Base-by-base conservation (phyloP, 768 basidiomycete genomes). In the Hericium erinaceus region DNA sequence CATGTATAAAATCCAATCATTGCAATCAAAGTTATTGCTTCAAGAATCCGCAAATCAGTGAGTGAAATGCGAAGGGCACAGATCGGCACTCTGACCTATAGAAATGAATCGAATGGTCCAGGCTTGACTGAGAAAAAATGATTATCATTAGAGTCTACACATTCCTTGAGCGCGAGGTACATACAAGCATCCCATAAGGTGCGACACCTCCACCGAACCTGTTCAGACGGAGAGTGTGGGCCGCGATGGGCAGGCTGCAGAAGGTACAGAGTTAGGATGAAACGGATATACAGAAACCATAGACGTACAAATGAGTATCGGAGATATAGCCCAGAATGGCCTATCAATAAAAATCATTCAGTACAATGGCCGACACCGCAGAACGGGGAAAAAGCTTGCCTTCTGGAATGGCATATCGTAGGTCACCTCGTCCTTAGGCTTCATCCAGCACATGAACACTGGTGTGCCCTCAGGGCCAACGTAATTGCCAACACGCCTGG, bases 61-160 rank as follows among this genome's bases (percentile, higher is more conserved):
- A 13, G 48, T 20, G 22, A 46, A 11, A 22, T 26, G 10, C 33
- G 6, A 6, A 10, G 9, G 33, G 33, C 33, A 6, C 4, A 33
- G 4, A 46, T 39, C 39, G 37, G 38, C 22, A n/a, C 15, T 64
- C 80, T 66, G 67, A 87, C 88, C 80, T 77, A 63, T 91, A 92
- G 68, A 84, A 92, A 74, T 80, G 87, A 58, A 93, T 83, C 39
- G 85, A 76, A 70, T 93, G 90, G 69, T 92, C 89, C 41, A 92
- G 69, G 2, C 84, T 83, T 16, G 86, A 86, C 84, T 87, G 59
- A 41, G 51, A 22, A 22, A 50, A 39, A 46, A 33, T 33, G 33
- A 33, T 10, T 46, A 8, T 46, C 16, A 20, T 46, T 15, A 46
- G 20, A 20, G 44, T 8, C 16, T 46, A 16, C 28, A 50, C 52